Evolutionary conservation across 352 stramenopile species (phyloP).

Genomic region (Globisporangium acanthophoron): DNA sequence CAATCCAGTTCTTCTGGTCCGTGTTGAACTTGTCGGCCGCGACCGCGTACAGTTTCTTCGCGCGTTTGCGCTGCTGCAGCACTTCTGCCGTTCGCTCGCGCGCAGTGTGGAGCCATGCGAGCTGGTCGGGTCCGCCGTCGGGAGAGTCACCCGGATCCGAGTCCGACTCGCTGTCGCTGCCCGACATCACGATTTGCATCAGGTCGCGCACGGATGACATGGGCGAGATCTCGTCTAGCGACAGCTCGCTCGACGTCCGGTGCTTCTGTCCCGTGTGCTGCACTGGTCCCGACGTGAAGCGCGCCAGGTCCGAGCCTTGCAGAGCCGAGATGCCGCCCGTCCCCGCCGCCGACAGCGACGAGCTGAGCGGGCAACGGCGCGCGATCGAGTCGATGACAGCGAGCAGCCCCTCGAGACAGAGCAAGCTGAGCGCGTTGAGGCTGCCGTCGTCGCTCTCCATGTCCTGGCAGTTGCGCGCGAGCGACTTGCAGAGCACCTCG

Average conservation of each 20-base stretch:
- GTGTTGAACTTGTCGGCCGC: slow-evolving; percentile 94
- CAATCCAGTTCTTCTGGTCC: slow-evolving; percentile 90
- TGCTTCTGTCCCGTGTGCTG: slow-evolving; percentile 3
- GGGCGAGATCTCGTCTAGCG: slow-evolving; percentile 77
- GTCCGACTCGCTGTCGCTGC: slow-evolving; percentile 71
- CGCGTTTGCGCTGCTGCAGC: slow-evolving; percentile 88
- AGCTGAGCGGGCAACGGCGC: slow-evolving; percentile 68
- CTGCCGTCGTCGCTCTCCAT: slow-evolving; percentile 57
- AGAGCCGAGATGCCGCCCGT: slow-evolving; percentile 37
- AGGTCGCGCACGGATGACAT: slow-evolving; percentile 78
- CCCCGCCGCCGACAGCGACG: slow-evolving; percentile 12
- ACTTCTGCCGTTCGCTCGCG: slow-evolving; percentile 84
- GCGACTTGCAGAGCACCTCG: slow-evolving; percentile 93
- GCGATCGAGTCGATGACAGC: slow-evolving; percentile 94
- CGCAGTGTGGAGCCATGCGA: slow-evolving; percentile 79
- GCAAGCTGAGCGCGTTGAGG: slow-evolving; percentile 61
- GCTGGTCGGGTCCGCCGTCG: slow-evolving; percentile 26
- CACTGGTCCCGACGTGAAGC: slow-evolving; percentile 40
- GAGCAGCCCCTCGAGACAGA: slow-evolving; percentile 84
- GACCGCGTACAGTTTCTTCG: slow-evolving; percentile 88
- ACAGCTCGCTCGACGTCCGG: slow-evolving; percentile 31
- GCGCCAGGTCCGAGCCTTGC: slow-evolving; percentile 61
- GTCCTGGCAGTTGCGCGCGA: slow-evolving; percentile 84
- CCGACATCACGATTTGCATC: slow-evolving; percentile 81
- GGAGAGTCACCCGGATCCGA: slow-evolving; percentile 41